phyloP scores from a whole-genome alignment of 805 yeast genomes.

The Danielia oregonensis region DNA sequence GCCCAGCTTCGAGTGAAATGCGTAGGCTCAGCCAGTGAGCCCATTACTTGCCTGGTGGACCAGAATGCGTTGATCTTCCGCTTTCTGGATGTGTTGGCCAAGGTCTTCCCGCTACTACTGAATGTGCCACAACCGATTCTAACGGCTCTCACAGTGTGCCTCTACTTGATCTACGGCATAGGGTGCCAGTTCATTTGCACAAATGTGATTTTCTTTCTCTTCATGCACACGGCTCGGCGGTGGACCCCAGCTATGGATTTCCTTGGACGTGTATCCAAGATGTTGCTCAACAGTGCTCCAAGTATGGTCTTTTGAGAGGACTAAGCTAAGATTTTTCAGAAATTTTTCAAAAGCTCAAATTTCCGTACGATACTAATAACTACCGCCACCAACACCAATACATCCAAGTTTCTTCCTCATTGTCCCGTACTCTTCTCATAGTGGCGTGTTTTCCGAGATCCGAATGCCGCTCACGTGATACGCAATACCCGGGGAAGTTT shows the following conservation, averaged over 20 bases:
- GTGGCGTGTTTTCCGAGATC: too few relatives aligned
- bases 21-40: neutral
- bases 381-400: too few relatives aligned
- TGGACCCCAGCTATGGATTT: neutral
- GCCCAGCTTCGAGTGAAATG: neutral
- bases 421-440: too few relatives aligned
- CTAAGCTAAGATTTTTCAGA: too few relatives aligned
- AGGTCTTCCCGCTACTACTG: constrained; percentile 5
- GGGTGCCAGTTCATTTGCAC: constrained; percentile 12
- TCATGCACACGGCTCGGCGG: neutral
- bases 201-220: constrained; percentile 7
- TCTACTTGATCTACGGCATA: constrained; percentile 12
- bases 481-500: too few relatives aligned
- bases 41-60: constrained; percentile 5
- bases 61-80: constrained; percentile 11
- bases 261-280: neutral
- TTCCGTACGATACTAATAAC: too few relatives aligned
- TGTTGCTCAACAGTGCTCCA: constrained; percentile 7
- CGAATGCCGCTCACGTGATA: too few relatives aligned
- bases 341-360: too few relatives aligned
- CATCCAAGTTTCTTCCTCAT: too few relatives aligned
- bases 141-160: constrained; percentile 8
- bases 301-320: too few relatives aligned
- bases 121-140: constrained; percentile 7
- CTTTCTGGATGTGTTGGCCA: constrained; percentile 9